Conservation (phyloP, 805 yeast genomes). For the Kodamaea laetipori region DNA sequence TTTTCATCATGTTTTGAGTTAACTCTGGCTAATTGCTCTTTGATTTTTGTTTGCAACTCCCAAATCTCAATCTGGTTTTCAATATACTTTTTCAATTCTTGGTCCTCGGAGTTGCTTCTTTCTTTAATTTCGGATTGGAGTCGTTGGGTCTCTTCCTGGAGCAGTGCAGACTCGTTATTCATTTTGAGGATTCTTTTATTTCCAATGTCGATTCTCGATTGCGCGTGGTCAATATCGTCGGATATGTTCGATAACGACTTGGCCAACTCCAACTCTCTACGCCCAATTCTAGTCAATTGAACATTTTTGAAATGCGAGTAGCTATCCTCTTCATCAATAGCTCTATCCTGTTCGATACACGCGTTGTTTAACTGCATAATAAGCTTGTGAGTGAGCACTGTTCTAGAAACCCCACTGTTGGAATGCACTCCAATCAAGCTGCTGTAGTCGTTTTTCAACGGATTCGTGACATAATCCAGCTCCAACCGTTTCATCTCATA, state of each 20-base stretch:
- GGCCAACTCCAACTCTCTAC: constrained; percentile 45
- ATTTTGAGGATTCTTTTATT: constrained; percentile 34
- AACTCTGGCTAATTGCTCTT: constrained; percentile 43
- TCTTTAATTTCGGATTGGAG: constrained; percentile 13
- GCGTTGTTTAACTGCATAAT: constrained; percentile 56
- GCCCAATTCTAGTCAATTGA: constrained; percentile 39
- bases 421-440: constrained; percentile 52
- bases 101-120: constrained; percentile 14
- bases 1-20: constrained; percentile 58
- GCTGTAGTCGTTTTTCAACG: constrained; percentile 54
- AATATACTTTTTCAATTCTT: constrained; percentile 27
- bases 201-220: constrained; percentile 36
- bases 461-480: constrained; percentile 70
- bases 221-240: constrained; percentile 47
- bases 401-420: constrained; percentile 35
- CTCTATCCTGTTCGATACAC: constrained; percentile 44
- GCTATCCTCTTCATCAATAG: constrained; percentile 43
- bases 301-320: constrained; percentile 37
- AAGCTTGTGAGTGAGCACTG: constrained; percentile 61
- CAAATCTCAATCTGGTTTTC: constrained; percentile 44
- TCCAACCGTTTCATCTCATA: constrained; percentile 65
- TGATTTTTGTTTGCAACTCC: constrained; percentile 49
- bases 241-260: constrained; percentile 48
- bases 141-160: constrained; percentile 26
- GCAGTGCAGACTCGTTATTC: constrained; percentile 30